phyloP scores from a whole-genome alignment of 805 yeast genomes.

The Zygotorulaspora danielsina region DNA sequence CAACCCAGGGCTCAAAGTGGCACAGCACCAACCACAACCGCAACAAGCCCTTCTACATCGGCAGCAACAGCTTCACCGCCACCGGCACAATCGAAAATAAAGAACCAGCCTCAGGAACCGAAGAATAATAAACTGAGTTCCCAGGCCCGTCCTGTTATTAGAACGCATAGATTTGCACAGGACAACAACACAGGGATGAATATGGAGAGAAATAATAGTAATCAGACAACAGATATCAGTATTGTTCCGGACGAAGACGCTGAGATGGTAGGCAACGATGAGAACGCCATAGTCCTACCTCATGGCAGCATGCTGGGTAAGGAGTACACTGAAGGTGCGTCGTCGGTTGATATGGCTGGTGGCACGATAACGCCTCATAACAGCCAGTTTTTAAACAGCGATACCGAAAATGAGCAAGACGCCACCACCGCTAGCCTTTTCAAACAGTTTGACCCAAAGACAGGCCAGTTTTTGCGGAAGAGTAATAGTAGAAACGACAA shows the following conservation, averaged over 20 bases:
- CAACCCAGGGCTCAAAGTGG: slow-evolving; percentile 24
- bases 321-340: slow-evolving; percentile 13
- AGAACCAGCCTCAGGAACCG: not conserved
- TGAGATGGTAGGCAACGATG: slow-evolving; percentile 8
- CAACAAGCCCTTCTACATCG: slow-evolving; percentile 12
- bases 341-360: slow-evolving; percentile 6
- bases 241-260: slow-evolving; percentile 5
- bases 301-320: slow-evolving; percentile 7
- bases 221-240: not conserved
- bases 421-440: slow-evolving; percentile 17
- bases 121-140: not conserved
- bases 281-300: slow-evolving; percentile 2
- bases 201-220: slow-evolving; percentile 8
- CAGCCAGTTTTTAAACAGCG: slow-evolving; percentile 8
- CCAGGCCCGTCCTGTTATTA: not conserved
- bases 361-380: slow-evolving; percentile 12
- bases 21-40: slow-evolving; percentile 14
- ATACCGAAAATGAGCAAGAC: slow-evolving; percentile 5
- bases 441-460: slow-evolving; percentile 32
- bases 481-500: not conserved
- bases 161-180: slow-evolving; percentile 1
- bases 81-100: slow-evolving; percentile 5
- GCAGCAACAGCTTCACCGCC: slow-evolving; percentile 13
- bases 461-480: slow-evolving; percentile 29
- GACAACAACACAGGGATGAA: slow-evolving; percentile 6